A percentile compares a stretch with the other conserved stretches of the same genome.
Evolutionary conservation across 2,329 filamentous ascomycete species (phyloP).

Genomic region (Lecanicillium sp.): DNA sequence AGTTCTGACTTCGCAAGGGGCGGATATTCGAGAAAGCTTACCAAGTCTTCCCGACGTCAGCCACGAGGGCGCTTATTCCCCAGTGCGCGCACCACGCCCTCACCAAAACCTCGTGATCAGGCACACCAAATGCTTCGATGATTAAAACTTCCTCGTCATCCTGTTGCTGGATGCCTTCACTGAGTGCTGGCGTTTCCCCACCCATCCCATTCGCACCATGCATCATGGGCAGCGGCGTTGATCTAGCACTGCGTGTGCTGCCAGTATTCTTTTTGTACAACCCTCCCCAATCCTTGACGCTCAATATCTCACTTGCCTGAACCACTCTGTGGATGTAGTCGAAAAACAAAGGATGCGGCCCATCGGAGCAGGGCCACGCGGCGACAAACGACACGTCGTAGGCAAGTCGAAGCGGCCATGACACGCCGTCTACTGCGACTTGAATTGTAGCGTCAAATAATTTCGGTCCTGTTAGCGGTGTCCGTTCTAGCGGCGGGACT

Average conservation of each 20-base stretch:
- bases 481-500: slow-evolving; percentile 14
- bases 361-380: slow-evolving; percentile 58
- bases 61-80: slow-evolving; percentile 65
- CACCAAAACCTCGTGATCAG: slow-evolving; percentile 70
- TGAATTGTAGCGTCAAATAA: slow-evolving; percentile 56
- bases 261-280: slow-evolving; percentile 27
- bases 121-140: slow-evolving; percentile 65
- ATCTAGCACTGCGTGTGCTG: slow-evolving; percentile 26
- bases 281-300: slow-evolving; percentile 59
- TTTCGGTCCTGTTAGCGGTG: slow-evolving; percentile 29
- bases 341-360: slow-evolving; percentile 65
- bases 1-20: slow-evolving; percentile 13
- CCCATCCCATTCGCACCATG: slow-evolving; percentile 18
- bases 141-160: slow-evolving; percentile 63
- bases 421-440: slow-evolving; percentile 57
- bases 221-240: slow-evolving; percentile 28
- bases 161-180: slow-evolving; percentile 30
- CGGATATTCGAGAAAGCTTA: slow-evolving; percentile 29
- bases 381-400: slow-evolving; percentile 61
- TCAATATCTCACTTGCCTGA: slow-evolving; percentile 58
- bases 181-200: slow-evolving; percentile 3
- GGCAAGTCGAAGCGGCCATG: slow-evolving; percentile 56
- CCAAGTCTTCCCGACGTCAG: slow-evolving; percentile 63
- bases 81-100: slow-evolving; percentile 73
- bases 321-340: slow-evolving; percentile 59